Percentiles rank a stretch among this genome's conserved stretches.
Evolutionary conservation across 805 yeast species (phyloP).

Genomic region (Zygoascus biomembranicola): DNA sequence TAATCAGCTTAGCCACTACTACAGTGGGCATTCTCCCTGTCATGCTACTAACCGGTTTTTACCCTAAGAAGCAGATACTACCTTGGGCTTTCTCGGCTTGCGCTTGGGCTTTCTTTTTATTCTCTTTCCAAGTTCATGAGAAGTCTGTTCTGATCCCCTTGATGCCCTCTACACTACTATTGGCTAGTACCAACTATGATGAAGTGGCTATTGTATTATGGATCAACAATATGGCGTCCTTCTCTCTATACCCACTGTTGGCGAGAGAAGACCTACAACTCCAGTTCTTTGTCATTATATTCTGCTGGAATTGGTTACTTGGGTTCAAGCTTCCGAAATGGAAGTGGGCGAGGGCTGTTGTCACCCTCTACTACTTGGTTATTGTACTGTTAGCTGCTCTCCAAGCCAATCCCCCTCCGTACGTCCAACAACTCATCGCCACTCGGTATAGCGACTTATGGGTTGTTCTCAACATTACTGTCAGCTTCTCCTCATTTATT

Average conservation of each 20-base stretch:
- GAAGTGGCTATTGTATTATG: constrained; percentile 72
- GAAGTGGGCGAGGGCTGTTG: constrained; percentile 35
- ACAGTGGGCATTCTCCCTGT: constrained; percentile 47
- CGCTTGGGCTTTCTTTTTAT: constrained; percentile 80
- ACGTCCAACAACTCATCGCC: constrained; percentile 31
- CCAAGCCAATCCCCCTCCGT: constrained; percentile 29
- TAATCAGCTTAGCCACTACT: constrained; percentile 34
- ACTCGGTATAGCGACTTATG: constrained; percentile 68
- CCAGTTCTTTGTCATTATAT: constrained; percentile 58
- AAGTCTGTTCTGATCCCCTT: constrained; percentile 84
- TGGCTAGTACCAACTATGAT: constrained; percentile 43
- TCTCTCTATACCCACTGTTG: constrained; percentile 82
- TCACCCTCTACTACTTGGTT: constrained; percentile 35
- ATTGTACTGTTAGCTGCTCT: constrained; percentile 49
- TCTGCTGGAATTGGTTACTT: constrained; percentile 71
- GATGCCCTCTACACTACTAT: constrained; percentile 68
- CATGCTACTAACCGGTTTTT: constrained; percentile 40
- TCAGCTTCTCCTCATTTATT: constrained; percentile 68
- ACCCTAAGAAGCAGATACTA: constrained; percentile 42
- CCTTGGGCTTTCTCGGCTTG: constrained; percentile 75
- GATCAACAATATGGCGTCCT: constrained; percentile 77
- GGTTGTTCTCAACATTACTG: constrained; percentile 65
- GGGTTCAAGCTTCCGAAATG: constrained; percentile 39
- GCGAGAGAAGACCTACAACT: constrained; percentile 63
- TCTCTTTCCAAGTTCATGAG: constrained; percentile 95